Base-by-base conservation (phyloP, 2,329 filamentous ascomycete genomes). In the Cladophialophora psammophila region DNA sequence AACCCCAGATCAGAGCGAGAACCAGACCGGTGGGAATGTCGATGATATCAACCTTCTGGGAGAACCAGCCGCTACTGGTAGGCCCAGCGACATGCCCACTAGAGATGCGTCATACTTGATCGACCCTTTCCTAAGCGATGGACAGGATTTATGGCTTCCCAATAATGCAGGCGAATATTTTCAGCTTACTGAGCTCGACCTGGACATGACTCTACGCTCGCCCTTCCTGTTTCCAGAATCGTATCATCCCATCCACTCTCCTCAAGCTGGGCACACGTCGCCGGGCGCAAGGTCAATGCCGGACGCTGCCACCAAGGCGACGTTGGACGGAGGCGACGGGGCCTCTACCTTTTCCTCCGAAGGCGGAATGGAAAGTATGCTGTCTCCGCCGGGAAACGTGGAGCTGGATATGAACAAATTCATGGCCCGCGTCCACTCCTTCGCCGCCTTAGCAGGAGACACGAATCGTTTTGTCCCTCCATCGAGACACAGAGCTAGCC, bases 371-470 rank as follows among this genome's bases (percentile, higher is more conserved):
- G 42, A 48, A 15, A 48, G 42, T 48, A 48, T 48, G 42, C 18
- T 48, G 5, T 48, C 42, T 48, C 42, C 42, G 42, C 42, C 42
- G 42, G 42, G 5, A 5, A 48, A 12, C 42, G 13, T 48, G 13
- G 42, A 48, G 18, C 4, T 48, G 42, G 42, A 48, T 48, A 48
- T 20, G 5, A 48, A n/a, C 42, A 12, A 48, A 48, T 48, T 48
- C 42, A 48, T 48, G 42, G 42, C 42, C 13, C 5, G 42, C 42
- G 42, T 48, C 5, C 42, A 48, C 42, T 48, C 42, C 42, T 48
- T 48, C 13, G 42, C 42, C 5, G 18, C 42, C 18, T 48, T 48
- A 15, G 13, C 42, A n/a, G 13, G 5, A 15, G 42, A 48, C 18
- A 12, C 13, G 13, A 48, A 48, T 48, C 5, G 13, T n/a, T 48